phyloP scores from a whole-genome alignment of 345 rosid genomes.

The Turnera subulata region DNA sequence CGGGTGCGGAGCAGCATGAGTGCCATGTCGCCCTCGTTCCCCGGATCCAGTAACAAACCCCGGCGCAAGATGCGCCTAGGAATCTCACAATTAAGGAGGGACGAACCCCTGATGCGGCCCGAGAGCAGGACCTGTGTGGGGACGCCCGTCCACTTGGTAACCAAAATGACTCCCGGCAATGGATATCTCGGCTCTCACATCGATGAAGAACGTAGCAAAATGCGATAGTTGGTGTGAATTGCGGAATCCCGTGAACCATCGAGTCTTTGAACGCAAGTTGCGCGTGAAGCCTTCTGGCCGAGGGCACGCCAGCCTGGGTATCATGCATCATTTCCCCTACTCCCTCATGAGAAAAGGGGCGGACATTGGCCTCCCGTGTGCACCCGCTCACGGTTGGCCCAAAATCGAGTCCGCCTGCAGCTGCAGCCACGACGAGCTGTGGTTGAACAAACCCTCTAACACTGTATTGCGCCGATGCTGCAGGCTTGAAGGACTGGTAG shows the following conservation, averaged over 20 bases:
- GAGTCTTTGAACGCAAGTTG: slow-evolving; percentile 17
- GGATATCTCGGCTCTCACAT: background rate
- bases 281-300: slow-evolving; percentile 1
- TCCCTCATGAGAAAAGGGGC: background rate
- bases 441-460: background rate
- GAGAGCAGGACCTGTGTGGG: no score
- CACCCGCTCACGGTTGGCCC: background rate
- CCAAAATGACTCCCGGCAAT: background rate
- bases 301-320: slow-evolving; percentile 23
- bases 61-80: no score
- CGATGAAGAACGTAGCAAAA: slow-evolving; percentile 1
- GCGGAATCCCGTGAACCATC: background rate
- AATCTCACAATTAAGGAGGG: no score
- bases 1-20: no score
- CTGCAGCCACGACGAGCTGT: background rate
- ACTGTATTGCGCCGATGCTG: background rate
- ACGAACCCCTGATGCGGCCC: no score
- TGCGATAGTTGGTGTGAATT: slow-evolving; percentile 4
- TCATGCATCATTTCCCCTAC: slow-evolving; percentile 9
- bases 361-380: background rate
- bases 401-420: background rate
- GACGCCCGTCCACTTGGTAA: background rate
- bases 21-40: no score
- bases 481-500: background rate
- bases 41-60: no score